Conservation (phyloP, 2,329 filamentous ascomycete genomes). For the Biscogniauxia mediterranea region DNA sequence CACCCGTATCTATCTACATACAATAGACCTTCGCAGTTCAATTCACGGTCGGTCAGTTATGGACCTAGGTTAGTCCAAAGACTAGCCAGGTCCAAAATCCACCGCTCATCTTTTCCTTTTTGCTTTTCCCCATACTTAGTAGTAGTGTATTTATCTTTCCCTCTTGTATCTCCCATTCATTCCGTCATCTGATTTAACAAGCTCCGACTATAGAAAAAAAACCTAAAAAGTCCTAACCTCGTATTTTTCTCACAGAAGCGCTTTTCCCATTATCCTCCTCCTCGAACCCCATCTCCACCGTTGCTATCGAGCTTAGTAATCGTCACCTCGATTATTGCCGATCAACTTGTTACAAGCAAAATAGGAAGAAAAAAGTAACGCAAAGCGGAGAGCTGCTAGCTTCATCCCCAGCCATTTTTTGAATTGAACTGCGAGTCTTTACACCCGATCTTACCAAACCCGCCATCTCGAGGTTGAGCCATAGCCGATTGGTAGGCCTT, state of each 20-base stretch:
- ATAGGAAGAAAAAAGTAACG: not conserved
- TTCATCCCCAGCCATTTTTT: constrained; percentile 1
- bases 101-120: constrained; percentile 11
- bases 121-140: constrained; percentile 8
- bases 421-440: constrained; percentile 1
- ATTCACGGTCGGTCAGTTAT: not conserved
- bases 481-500: not conserved
- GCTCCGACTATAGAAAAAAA: not conserved
- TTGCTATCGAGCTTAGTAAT: not conserved
- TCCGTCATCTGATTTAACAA: not conserved
- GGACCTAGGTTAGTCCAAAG: not conserved
- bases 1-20: too few relatives aligned
- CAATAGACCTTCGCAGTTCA: not conserved
- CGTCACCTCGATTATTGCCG: not conserved
- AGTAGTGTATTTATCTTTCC: not conserved
- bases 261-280: too few relatives aligned
- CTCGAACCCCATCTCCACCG: not conserved
- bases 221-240: too few relatives aligned
- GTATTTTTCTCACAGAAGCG: not conserved
- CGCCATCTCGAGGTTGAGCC: constrained; percentile 5
- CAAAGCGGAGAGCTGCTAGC: not conserved
- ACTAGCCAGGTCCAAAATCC: not conserved
- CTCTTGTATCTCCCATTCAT: not conserved
- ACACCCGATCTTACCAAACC: constrained; percentile 7
- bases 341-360: not conserved